phyloP scores from a whole-genome alignment of 129 eudicot genomes.

The Chrysanthemum lavandulifolium region DNA sequence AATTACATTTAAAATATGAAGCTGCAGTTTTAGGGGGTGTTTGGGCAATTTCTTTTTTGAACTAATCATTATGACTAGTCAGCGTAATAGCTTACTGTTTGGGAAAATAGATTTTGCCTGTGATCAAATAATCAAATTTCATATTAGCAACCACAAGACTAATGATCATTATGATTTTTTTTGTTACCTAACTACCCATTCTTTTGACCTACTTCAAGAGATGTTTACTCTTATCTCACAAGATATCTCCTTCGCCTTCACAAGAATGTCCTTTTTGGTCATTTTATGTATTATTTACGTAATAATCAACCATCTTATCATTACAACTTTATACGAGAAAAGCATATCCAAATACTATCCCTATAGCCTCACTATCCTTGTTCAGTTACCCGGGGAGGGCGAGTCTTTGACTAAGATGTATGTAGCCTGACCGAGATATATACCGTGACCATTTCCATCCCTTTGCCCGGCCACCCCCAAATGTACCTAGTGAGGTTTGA shows the following conservation, averaged over 20 bases:
- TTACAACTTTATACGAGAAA: neutral
- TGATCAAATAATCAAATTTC: neutral
- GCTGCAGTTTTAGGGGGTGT: neutral
- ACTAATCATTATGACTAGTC: neutral
- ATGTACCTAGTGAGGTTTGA: too few relatives aligned
- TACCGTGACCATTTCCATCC: too few relatives aligned
- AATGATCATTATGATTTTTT: neutral
- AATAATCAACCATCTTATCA: neutral
- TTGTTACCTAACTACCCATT: conserved; percentile 1
- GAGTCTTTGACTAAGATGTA: too few relatives aligned
- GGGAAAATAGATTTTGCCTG: neutral
- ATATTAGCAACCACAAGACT: neutral
- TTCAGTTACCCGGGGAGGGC: too few relatives aligned
- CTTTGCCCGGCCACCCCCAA: too few relatives aligned
- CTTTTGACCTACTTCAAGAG: neutral
- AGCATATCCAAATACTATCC: conserved; percentile 6
- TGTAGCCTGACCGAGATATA: too few relatives aligned
- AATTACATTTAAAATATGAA: neutral
- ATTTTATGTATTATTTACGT: neutral
- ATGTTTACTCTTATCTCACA: neutral
- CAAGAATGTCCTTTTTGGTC: neutral
- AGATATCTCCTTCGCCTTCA: neutral
- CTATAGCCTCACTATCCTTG: neutral
- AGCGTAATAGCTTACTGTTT: neutral
- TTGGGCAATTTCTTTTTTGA: neutral